Evolutionary conservation across 1,284 basidiomycete species (phyloP), one percentile per base, ranked within the genome.

Genomic region (Leccinum subatratum): DNA sequence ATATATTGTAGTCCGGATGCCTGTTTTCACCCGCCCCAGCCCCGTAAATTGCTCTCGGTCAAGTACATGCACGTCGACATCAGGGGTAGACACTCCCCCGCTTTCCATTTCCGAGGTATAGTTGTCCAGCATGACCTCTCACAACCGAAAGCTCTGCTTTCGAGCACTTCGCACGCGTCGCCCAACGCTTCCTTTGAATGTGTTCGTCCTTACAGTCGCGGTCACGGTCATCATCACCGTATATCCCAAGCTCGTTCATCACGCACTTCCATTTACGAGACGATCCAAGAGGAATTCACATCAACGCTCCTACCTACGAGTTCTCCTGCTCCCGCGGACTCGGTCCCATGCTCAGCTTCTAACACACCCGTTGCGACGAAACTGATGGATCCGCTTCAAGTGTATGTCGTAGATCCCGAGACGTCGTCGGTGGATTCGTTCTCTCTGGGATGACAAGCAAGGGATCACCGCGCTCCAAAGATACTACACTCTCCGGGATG

Each of bases 61-160:
- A 0, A 89, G 86, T 67, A 91, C 89, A 0, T 84, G 81, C 70
- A 88, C 88, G 0, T 81, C 72, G 4, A 75, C 66, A 39, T 90
- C 89, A 22, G 89, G 87, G 34, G 80, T 77, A 11, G 88, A 89
- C n/a, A 92, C 91, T 0, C 91, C 90, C 6, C 87, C 90, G 0
- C 79, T 92, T 5, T 88, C 87, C 1, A 74, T 80, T 6, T 88
- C 84, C n/a, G n/a, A n/a, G n/a, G n/a, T n/a, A n/a, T n/a, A n/a
- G n/a, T n/a, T n/a, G n/a, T n/a, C n/a, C n/a, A n/a, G n/a, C n/a
- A n/a, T n/a, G n/a, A n/a, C n/a, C n/a, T n/a, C n/a, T n/a, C n/a
- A n/a, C n/a, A n/a, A n/a, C n/a, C n/a, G n/a, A n/a, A n/a, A n/a
- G 69, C 77, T 3, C 74, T 86, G 25, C 81, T 92, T n/a, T 74